Evolutionary conservation across 352 stramenopile species (phyloP).

Genomic region (Aphanomyces stellatus): DNA sequence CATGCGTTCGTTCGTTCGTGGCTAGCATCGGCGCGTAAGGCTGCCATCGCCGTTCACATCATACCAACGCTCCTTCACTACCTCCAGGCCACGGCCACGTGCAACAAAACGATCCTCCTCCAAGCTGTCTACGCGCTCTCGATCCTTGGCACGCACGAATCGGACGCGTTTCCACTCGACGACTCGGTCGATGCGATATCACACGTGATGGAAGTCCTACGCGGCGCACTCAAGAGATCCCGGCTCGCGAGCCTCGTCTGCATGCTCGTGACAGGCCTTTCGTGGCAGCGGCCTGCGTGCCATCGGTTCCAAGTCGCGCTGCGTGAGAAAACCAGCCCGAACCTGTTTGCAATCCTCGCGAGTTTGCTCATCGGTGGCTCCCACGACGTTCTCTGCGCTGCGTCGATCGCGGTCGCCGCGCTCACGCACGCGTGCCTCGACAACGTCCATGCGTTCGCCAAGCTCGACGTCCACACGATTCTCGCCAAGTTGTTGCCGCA

Average conservation of each 20-base stretch:
- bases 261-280: conserved; percentile 15
- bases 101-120: conserved; percentile 18
- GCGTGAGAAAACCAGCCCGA: neutral
- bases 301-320: conserved; percentile 10
- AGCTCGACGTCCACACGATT: conserved; percentile 17
- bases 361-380: conserved; percentile 19
- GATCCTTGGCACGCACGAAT: conserved; percentile 11
- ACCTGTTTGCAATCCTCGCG: conserved; percentile 19
- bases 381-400: conserved; percentile 15
- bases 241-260: conserved; percentile 18
- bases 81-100: neutral
- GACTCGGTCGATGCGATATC: conserved; percentile 11
- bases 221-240: conserved; percentile 13
- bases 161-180: conserved; percentile 14
- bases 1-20: too few relatives aligned
- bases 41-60: neutral
- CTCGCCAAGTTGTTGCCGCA: conserved; percentile 4
- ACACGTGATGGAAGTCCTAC: conserved; percentile 17
- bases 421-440: neutral
- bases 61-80: neutral
- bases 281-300: neutral
- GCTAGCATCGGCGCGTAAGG: conserved; percentile 6
- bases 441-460: conserved; percentile 9
- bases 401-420: conserved; percentile 13
- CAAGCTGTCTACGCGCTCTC: conserved; percentile 13